phyloP scores from a whole-genome alignment of 2,329 filamentous ascomycete genomes.

The Lecanicillium sp. region DNA sequence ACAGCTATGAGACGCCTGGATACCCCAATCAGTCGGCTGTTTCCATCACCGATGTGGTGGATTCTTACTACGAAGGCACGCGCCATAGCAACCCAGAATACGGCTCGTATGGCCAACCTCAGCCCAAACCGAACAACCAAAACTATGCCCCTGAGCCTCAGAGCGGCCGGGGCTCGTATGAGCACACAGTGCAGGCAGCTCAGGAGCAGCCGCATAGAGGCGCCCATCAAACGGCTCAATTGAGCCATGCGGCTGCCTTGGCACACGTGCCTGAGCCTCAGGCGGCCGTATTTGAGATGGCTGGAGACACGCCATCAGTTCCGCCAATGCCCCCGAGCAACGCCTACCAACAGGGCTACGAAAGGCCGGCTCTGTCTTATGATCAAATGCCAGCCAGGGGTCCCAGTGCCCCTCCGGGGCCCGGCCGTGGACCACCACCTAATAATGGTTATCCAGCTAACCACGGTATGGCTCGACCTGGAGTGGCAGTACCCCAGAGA shows the following conservation, averaged over 20 bases:
- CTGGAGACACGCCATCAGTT: constrained; percentile 50
- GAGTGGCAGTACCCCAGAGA: constrained; percentile 21
- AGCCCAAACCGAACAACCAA: constrained; percentile 11
- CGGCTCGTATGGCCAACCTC: constrained; percentile 4
- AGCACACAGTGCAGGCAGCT: constrained; percentile 36
- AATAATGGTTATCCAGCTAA: constrained; percentile 19
- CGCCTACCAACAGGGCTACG: constrained; percentile 18
- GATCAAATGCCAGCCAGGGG: constrained; percentile 20
- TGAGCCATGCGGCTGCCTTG: constrained; percentile 58
- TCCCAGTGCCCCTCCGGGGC: constrained; percentile 23
- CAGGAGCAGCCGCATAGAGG: constrained; percentile 38
- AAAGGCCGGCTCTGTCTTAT: constrained; percentile 15
- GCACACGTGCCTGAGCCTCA: constrained; percentile 57
- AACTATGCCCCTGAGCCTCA: constrained; percentile 1
- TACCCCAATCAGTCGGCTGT: background rate
- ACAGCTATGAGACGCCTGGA: constrained; percentile 9
- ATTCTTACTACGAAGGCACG: constrained; percentile 16
- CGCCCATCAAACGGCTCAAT: constrained; percentile 42
- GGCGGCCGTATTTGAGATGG: constrained; percentile 68
- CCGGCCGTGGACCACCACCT: constrained; percentile 11
- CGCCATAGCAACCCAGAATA: constrained; percentile 19
- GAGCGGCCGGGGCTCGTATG: constrained; percentile 36
- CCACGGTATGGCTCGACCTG: constrained; percentile 8
- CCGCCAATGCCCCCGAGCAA: constrained; percentile 36
- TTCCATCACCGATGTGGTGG: constrained; percentile 14